These are phyloP conservation scores for Lactarius vividus DNA, from an alignment of 768 basidiomycete genomes.

Conservation along the genomic window DNA sequence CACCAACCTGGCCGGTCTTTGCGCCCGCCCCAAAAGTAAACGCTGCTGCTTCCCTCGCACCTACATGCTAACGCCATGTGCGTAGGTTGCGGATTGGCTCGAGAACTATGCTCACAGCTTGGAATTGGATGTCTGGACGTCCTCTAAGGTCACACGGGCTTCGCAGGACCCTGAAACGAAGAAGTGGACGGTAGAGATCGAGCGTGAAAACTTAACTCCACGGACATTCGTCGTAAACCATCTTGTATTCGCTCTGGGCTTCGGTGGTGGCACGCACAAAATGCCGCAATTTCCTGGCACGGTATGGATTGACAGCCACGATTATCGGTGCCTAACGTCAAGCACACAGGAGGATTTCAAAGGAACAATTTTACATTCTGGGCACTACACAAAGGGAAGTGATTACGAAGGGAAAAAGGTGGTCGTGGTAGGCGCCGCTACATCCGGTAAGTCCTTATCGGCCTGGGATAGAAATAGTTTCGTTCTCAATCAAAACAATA, in stretches of 20 bases:
- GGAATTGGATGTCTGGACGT: constrained; percentile 67
- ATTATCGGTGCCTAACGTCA: background rate
- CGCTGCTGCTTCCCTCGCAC: background rate
- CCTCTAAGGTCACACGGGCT: constrained; percentile 27
- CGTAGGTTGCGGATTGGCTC: constrained; percentile 62
- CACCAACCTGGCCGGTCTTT: constrained; percentile 35
- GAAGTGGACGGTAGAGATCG: constrained; percentile 25
- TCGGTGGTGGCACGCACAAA: constrained; percentile 36
- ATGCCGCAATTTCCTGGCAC: constrained; percentile 32
- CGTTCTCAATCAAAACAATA: background rate
- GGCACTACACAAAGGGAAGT: constrained; percentile 32
- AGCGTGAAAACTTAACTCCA: constrained; percentile 14
- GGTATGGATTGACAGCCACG: background rate
- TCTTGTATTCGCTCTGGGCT: constrained; percentile 36
- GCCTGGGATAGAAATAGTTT: background rate
- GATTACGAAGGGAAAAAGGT: constrained; percentile 41
- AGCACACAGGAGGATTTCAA: constrained; percentile 34
- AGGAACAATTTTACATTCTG: constrained; percentile 37
- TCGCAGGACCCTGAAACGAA: constrained; percentile 26
- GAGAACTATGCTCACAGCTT: constrained; percentile 58
- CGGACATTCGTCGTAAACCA: constrained; percentile 30
- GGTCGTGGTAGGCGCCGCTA: constrained; percentile 40
- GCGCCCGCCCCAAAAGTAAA: constrained; percentile 35
- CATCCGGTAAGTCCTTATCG: constrained; percentile 24
- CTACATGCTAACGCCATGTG: background rate